phyloP scores from a whole-genome alignment of 2,329 filamentous ascomycete genomes.

The Ambrosiella xylebori region DNA sequence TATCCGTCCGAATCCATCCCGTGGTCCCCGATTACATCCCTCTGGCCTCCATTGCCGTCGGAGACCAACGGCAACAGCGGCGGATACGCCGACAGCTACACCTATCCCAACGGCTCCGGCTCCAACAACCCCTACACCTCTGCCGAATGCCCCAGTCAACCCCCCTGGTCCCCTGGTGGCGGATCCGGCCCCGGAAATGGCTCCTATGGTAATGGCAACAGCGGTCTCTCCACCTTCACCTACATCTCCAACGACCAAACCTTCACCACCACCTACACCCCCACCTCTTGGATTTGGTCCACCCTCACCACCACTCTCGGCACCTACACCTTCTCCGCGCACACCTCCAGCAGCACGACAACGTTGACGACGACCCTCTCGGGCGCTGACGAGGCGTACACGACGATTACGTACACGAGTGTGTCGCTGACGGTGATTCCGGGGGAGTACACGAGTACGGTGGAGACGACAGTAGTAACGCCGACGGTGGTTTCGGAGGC shows the following conservation, averaged over 20 bases:
- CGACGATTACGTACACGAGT: slow-evolving; percentile 10
- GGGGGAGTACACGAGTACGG: slow-evolving; percentile 8
- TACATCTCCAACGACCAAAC: not conserved
- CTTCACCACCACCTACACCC: not conserved
- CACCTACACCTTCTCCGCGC: slow-evolving; percentile 7
- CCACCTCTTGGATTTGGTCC: slow-evolving; percentile 3
- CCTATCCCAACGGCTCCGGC: not conserved
- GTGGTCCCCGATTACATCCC: not conserved
- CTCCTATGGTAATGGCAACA: not conserved
- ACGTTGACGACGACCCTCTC: slow-evolving; percentile 11
- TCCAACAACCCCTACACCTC: not conserved
- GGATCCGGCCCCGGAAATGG: not conserved
- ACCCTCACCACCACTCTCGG: slow-evolving; percentile 10
- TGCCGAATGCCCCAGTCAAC: not conserved
- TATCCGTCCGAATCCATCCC: not conserved
- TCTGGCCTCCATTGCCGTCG: not conserved
- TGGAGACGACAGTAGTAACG: slow-evolving; percentile 10
- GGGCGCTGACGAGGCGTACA: slow-evolving; percentile 9
- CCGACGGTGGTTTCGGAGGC: not conserved
- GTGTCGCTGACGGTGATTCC: slow-evolving; percentile 2
- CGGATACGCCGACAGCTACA: slow-evolving; percentile 3
- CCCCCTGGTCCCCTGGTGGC: not conserved
- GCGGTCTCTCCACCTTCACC: not conserved
- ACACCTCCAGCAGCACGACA: slow-evolving; percentile 4
- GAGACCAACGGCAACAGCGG: not conserved